phyloP scores from a whole-genome alignment of 441 rosid species.

The Pelargonium fulgidum region DNA sequence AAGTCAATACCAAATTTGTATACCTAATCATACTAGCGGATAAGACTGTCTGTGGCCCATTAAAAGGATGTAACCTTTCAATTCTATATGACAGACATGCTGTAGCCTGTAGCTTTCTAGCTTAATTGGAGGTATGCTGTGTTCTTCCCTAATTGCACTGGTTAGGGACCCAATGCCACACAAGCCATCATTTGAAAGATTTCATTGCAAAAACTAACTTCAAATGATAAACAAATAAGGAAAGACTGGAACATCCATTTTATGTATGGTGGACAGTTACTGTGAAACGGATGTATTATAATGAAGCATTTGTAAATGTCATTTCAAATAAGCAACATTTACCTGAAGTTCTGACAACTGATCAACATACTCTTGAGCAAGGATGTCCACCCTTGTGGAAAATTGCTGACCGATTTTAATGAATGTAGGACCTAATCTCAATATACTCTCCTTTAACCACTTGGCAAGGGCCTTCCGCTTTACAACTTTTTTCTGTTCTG shows the following conservation, averaged over 20 bases:
- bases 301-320: not conserved
- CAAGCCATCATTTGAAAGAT: not conserved
- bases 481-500: slow-evolving; percentile 58
- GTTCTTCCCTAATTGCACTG: not conserved
- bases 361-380: slow-evolving; percentile 97
- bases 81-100: too few species aligned
- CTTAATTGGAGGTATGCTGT: too few species aligned
- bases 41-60: too few species aligned
- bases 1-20: too few species aligned
- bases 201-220: not conserved
- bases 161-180: too few species aligned
- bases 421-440: slow-evolving; percentile 94
- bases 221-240: not conserved
- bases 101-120: too few species aligned
- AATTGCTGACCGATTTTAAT: slow-evolving; percentile 97
- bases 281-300: not conserved
- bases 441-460: slow-evolving; percentile 87
- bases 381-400: slow-evolving; percentile 96
- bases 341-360: slow-evolving; percentile 97
- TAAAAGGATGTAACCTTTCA: too few species aligned
- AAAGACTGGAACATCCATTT: not conserved
- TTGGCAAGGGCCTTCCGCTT: slow-evolving; percentile 76
- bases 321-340: slow-evolving; percentile 14
- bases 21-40: too few species aligned
- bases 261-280: not conserved